Evolutionary conservation across 1,284 basidiomycete genomes (phyloP).

Genomic region (Rhodotorula sp.): DNA sequence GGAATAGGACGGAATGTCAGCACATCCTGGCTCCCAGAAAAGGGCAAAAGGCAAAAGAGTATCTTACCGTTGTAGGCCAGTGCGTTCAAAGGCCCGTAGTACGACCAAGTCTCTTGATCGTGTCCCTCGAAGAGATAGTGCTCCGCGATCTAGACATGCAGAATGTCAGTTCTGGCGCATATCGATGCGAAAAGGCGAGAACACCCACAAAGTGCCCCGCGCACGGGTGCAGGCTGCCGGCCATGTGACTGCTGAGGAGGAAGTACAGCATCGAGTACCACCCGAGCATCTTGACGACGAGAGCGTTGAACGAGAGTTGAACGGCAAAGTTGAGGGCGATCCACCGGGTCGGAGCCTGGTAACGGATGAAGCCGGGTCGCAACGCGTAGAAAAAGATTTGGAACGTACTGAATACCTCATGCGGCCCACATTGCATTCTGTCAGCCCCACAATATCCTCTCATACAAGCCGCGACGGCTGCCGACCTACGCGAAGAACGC

Average conservation of each 20-base stretch:
- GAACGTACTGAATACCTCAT: conserved; percentile 67
- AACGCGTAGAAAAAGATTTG: conserved; percentile 98
- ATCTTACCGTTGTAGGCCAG: conserved; percentile 80
- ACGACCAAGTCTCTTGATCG: conserved; percentile 90
- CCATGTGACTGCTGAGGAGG: conserved; percentile 85
- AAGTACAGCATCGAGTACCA: conserved; percentile 73
- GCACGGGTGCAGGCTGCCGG: conserved; percentile 89
- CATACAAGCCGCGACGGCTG: too few relatives aligned
- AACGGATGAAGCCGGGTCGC: conserved; percentile 87
- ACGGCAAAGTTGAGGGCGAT: conserved; percentile 72
- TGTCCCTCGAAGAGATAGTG: conserved; percentile 90
- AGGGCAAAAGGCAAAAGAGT: background rate
- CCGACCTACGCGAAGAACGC: conserved; percentile 85
- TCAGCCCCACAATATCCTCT: background rate
- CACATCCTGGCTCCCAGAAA: background rate
- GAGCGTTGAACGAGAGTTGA: conserved; percentile 70
- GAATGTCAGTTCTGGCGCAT: background rate
- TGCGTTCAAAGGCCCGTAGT: conserved; percentile 87
- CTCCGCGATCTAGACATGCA: conserved; percentile 34
- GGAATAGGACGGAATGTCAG: background rate
- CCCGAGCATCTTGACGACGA: conserved; percentile 65
- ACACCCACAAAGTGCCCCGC: conserved; percentile 85
- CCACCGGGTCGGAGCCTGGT: conserved; percentile 78
- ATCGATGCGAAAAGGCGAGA: too few relatives aligned
- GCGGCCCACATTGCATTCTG: background rate